Base-by-base conservation (phyloP, 768 basidiomycete species). In the Auricularia auricula-judae region DNA sequence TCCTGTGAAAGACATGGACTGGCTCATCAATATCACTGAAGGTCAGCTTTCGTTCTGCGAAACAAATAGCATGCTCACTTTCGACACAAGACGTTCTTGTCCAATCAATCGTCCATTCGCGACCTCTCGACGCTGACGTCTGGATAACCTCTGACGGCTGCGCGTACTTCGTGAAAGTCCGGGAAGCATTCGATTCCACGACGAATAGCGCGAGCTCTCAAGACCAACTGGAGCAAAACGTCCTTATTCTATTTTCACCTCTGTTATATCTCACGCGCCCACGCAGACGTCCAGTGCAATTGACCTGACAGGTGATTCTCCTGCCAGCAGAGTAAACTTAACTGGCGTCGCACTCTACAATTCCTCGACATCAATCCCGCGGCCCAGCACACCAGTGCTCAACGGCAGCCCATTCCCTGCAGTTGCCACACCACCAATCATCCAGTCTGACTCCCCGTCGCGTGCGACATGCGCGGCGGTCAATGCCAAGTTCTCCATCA, bases 121-220 rank as follows among this genome's bases (percentile, higher is more conserved):
- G 82, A 63, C 70, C 76, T 3, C 82, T 83, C 29, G 83, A 84
- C 29, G 82, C 85, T 12, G 91, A 93, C 74, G 84, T 84, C 0
- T 93, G 91, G 91, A 82, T 91, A 59, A 90, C 91, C 2, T 90
- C 89, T 4, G 91, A 93, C 66, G 91, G 91, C 44, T 77, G 90
- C 70, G 89, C 82, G 10, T 93, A 93, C 71, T 82, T 91, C 67
- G 89, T 90, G 5, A 84, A 83, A 65, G 76, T 91, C 29, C 77
- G 78, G 61, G 84, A 85, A 66, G 75, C 53, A 10, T 10, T 29
- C n/a, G 53, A 54, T 54, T 54, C 53, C 53, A n/a, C n/a, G 23
- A 59, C 56, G 5, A 29, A 59, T 10, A 59, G 21, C 47, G 5
- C 10, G 10, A 42, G 8, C 39, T 42, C 39, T 14, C 39, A 42